These are phyloP conservation scores for Ophiostoma ulmi DNA, from an alignment of 2,329 filamentous ascomycete species.

Conservation along the genomic window DNA sequence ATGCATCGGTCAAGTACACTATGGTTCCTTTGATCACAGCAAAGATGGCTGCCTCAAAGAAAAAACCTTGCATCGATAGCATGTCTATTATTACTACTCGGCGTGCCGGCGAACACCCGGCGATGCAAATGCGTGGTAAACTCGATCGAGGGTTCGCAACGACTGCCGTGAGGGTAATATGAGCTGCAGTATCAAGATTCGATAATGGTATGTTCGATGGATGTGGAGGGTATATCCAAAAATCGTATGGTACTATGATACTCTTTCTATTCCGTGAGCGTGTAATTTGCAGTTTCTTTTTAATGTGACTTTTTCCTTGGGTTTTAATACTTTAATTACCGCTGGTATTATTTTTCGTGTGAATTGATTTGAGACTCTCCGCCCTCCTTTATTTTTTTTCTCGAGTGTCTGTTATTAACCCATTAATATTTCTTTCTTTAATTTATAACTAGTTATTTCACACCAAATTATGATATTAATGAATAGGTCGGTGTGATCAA, in stretches of 20 bases:
- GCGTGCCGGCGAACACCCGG: not conserved
- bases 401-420: no score
- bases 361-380: no score
- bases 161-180: not conserved
- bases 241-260: not conserved
- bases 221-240: not conserved
- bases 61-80: not conserved
- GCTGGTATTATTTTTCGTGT: no score
- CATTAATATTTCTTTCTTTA: no score
- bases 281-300: no score
- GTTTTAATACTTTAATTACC: no score
- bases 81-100: not conserved
- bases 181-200: not conserved
- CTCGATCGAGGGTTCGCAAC: not conserved
- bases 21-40: no score
- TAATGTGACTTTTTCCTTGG: no score
- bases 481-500: not conserved
- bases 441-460: no score
- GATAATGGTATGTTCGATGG: not conserved
- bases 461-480: not conserved
- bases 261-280: not conserved
- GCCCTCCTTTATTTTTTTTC: no score
- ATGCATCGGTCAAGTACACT: not conserved
- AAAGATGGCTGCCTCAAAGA: not conserved
- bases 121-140: not conserved